Conservation (phyloP, 768 basidiomycete genomes). For the Omphalotus guepiniiformis region DNA sequence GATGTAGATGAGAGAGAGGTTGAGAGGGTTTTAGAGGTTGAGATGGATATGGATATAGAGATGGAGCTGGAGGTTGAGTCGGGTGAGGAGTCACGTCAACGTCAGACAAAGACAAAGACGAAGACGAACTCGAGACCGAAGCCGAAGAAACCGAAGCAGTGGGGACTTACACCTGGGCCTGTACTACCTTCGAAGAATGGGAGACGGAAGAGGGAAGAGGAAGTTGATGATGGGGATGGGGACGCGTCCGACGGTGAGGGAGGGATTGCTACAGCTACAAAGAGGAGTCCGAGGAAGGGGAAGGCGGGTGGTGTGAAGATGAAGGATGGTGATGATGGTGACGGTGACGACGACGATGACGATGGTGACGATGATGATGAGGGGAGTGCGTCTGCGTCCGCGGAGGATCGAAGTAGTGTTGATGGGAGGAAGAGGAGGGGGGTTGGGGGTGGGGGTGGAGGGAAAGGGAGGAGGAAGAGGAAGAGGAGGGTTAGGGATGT, state of each 20-base stretch:
- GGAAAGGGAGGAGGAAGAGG: slow-evolving; percentile 1
- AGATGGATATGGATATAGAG: neutral
- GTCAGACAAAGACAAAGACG: neutral
- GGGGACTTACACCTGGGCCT: neutral
- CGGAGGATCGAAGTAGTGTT: neutral
- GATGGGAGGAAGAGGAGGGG: neutral
- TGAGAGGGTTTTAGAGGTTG: neutral
- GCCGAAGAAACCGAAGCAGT: neutral
- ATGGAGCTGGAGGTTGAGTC: neutral
- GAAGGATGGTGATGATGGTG: no score
- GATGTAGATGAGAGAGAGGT: neutral
- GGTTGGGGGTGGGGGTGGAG: neutral
- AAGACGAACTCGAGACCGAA: neutral
- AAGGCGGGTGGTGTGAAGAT: no score
- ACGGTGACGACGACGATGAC: neutral
- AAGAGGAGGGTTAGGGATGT: slow-evolving; percentile 4
- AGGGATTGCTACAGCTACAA: no score
- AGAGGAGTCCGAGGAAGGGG: neutral
- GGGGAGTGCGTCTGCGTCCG: slow-evolving; percentile 1
- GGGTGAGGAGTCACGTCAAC: neutral
- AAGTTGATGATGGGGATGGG: no score
- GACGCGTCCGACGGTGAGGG: no score
- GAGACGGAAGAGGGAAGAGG: no score
- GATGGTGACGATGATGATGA: slow-evolving; percentile 5
- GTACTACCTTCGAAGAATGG: neutral